Base-by-base conservation (phyloP, 306 rosid genomes). In the Casuarina glauca region DNA sequence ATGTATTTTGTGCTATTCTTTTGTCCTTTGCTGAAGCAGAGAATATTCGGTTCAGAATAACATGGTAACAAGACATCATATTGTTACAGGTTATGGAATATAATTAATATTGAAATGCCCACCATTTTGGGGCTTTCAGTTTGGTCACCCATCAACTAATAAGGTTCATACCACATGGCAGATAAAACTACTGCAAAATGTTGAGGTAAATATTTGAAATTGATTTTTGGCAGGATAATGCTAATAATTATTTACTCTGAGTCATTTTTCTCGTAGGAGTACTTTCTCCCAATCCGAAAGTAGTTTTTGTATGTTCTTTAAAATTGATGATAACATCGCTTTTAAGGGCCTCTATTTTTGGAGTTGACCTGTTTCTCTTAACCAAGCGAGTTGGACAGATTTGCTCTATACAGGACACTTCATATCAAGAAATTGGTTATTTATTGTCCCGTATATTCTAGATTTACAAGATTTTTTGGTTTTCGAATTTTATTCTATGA, bases 171-270 rank as follows among this genome's bases (percentile, higher is more conserved):
- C 79, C 76, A 82, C 75, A 2, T 75, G 60, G 82, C 82, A 74
- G 80, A 45, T 76, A 64, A 86, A 75, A 69, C 70, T 70, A 86
- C 83, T 83, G 80, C 90, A 54, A 77, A 77, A 77, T 74, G 66
- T 70, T 89, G 86, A 93, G 93, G 96, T 90, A 93, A 86, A 87
- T 90, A 84, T 78, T 84, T 84, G 86, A 80, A 80, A 69, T 53
- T 71, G 77, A 81, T 78, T 81, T 82, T 83, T 69, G 81, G 78
- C 83, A 68, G 67, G 70, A 73, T 64, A 68, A 61, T 70, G 63
- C 60, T 73, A 54, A 70, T 78, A 75, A 76, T 82, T 74, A 80
- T 76, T 77, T 78, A 74, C 78, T 74, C 57, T 55, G 54, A 83
- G 79, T 85, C 75, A 80, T 39, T 81, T 79, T 79, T 44, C 66